Evolutionary conservation across 768 basidiomycete genomes (phyloP).

Genomic region (Calocybe indica): DNA sequence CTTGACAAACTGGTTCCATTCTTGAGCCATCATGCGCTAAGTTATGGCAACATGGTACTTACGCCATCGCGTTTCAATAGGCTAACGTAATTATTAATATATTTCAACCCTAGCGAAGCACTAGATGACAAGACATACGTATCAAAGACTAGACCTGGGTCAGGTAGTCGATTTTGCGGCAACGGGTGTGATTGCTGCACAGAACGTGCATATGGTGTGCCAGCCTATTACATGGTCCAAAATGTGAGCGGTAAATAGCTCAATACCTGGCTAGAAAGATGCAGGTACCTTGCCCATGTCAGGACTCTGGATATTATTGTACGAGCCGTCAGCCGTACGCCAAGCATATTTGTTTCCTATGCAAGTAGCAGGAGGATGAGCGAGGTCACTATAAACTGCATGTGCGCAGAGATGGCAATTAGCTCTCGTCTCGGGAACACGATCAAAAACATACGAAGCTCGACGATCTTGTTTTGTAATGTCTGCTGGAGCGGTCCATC

Average conservation of each 20-base stretch:
- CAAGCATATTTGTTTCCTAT: conserved; percentile 58
- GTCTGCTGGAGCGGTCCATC: conserved; percentile 31
- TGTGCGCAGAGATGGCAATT: too few relatives aligned
- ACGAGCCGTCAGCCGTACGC: conserved; percentile 71
- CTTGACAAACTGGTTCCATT: conserved; percentile 46
- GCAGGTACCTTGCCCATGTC: conserved; percentile 55
- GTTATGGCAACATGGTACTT: conserved; percentile 5
- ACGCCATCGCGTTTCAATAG: conserved; percentile 70
- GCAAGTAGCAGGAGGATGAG: conserved; percentile 71
- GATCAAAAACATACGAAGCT: conserved; percentile 37
- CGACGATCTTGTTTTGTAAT: conserved; percentile 42
- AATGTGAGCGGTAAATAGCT: neutral
- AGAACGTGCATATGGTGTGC: conserved; percentile 75
- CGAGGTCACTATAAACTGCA: conserved; percentile 75
- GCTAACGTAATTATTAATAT: conserved; percentile 4
- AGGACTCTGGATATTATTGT: conserved; percentile 67
- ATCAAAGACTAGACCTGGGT: conserved; percentile 78
- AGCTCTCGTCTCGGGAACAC: neutral
- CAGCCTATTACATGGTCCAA: conserved; percentile 32
- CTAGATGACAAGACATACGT: conserved; percentile 31
- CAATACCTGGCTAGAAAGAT: neutral
- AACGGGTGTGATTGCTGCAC: conserved; percentile 67
- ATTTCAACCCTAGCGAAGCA: neutral
- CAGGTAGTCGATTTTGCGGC: conserved; percentile 65
- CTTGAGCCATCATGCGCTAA: neutral